phyloP scores from a whole-genome alignment of 768 basidiomycete genomes.

The Termitomyces bulborhizus region DNA sequence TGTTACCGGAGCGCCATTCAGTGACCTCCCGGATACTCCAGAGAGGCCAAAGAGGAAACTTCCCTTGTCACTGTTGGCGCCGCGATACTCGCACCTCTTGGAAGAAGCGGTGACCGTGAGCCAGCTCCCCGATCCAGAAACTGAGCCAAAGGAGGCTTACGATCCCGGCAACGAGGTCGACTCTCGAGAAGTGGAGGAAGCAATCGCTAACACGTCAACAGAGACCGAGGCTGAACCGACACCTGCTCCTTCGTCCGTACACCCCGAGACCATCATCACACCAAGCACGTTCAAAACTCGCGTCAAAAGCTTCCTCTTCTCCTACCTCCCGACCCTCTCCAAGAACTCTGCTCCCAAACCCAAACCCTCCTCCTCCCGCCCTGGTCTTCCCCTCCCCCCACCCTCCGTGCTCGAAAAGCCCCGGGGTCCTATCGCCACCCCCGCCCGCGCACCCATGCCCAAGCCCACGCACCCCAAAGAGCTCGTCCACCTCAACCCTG shows the following conservation, averaged over 20 bases:
- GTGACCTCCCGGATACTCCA: slow-evolving; percentile 15
- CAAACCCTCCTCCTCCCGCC: slow-evolving; percentile 15
- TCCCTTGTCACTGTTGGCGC: slow-evolving; percentile 41
- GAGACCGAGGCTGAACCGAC: background rate
- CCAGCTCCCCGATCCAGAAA: slow-evolving; percentile 10
- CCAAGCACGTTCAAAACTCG: slow-evolving; percentile 36
- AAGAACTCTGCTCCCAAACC: slow-evolving; percentile 22
- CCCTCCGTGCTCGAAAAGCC: slow-evolving; percentile 40
- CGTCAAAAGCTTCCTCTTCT: slow-evolving; percentile 52
- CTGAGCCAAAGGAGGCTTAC: background rate
- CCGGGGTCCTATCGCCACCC: slow-evolving; percentile 55
- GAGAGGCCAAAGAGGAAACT: slow-evolving; percentile 18
- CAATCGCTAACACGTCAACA: background rate
- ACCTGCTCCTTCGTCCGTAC: background rate
- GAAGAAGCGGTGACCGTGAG: slow-evolving; percentile 46
- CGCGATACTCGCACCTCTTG: slow-evolving; percentile 51
- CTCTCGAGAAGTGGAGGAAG: background rate
- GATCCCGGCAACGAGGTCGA: background rate
- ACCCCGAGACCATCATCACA: background rate
- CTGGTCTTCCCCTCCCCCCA: slow-evolving; percentile 50
- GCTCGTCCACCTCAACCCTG: slow-evolving; percentile 54
- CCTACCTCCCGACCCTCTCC: slow-evolving; percentile 50
- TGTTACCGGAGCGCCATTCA: slow-evolving; percentile 25
- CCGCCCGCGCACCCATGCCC: slow-evolving; percentile 42
- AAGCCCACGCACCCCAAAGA: slow-evolving; percentile 54